Percentiles rank a stretch among this genome's conserved stretches.
These are phyloP conservation scores for Colletotrichum sansevieriae DNA, from an alignment of 2,329 filamentous ascomycete species.

Conservation along the genomic window DNA sequence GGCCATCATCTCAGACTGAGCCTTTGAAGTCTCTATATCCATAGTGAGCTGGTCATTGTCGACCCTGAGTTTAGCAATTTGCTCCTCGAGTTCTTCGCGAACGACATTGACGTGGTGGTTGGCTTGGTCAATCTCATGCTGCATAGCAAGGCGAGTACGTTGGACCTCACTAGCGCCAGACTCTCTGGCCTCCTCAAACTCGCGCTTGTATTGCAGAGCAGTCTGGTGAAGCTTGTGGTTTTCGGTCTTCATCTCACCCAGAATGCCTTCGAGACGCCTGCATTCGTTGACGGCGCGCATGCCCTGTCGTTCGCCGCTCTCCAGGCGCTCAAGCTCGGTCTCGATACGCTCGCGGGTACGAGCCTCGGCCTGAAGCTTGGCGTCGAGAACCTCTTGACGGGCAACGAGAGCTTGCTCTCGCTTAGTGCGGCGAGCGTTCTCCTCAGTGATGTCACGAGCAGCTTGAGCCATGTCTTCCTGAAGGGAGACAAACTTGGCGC, in stretches of 20 bases:
- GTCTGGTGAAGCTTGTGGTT: slow-evolving; percentile 80
- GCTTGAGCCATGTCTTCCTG: slow-evolving; percentile 89
- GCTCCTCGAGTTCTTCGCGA: slow-evolving; percentile 84
- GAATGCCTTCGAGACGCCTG: slow-evolving; percentile 68
- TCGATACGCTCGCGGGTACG: slow-evolving; percentile 77
- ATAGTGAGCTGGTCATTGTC: slow-evolving; percentile 84
- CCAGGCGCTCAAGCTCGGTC: slow-evolving; percentile 74
- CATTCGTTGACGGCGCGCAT: slow-evolving; percentile 74
- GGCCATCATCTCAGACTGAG: slow-evolving; percentile 84
- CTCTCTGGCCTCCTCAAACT: slow-evolving; percentile 87
- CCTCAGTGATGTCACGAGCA: slow-evolving; percentile 82
- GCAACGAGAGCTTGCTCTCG: slow-evolving; percentile 84
- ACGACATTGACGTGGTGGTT: slow-evolving; percentile 89
- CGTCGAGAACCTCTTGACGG: slow-evolving; percentile 83
- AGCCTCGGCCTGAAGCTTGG: slow-evolving; percentile 80
- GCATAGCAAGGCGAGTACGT: slow-evolving; percentile 81
- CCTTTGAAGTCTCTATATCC: slow-evolving; percentile 84
- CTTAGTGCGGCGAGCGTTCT: slow-evolving; percentile 83
- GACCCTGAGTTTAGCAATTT: slow-evolving; percentile 77
- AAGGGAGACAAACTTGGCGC: slow-evolving; percentile 84
- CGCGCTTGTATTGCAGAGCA: slow-evolving; percentile 78
- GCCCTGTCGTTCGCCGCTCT: slow-evolving; percentile 73
- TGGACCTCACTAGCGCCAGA: slow-evolving; percentile 84
- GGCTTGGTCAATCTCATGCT: slow-evolving; percentile 84
- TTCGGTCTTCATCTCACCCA: slow-evolving; percentile 72